These are phyloP conservation scores for Cerioporus squamosus DNA, from an alignment of 1,284 basidiomycete genomes.

Conservation along the genomic window DNA sequence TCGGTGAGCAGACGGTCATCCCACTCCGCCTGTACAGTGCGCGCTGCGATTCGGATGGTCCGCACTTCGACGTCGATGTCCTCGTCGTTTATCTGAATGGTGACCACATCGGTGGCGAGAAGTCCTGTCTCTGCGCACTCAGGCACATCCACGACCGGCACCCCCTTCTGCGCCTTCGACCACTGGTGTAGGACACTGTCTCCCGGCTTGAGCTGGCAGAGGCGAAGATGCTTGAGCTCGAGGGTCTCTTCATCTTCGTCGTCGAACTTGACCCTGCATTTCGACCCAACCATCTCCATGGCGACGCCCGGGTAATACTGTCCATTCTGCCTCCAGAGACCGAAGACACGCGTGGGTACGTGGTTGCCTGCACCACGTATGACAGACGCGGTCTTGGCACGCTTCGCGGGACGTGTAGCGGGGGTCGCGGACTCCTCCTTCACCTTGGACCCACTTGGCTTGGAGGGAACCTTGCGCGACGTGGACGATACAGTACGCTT, in stretches of 20 bases:
- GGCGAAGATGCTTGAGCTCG: slow-evolving; percentile 58
- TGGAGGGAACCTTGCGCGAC: slow-evolving; percentile 19
- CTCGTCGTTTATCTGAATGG: slow-evolving; percentile 43
- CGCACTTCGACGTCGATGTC: slow-evolving; percentile 35
- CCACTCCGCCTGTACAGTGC: slow-evolving; percentile 55
- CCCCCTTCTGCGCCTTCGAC: slow-evolving; percentile 34
- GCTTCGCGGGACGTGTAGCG: slow-evolving; percentile 35
- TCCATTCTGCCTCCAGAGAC: slow-evolving; percentile 62
- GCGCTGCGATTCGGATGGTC: slow-evolving; percentile 51
- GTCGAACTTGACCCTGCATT: slow-evolving; percentile 62
- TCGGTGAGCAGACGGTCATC: slow-evolving; percentile 48
- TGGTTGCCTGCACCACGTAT: slow-evolving; percentile 1
- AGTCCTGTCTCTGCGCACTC: slow-evolving; percentile 26
- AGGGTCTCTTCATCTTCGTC: slow-evolving; percentile 53
- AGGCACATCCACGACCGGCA: slow-evolving; percentile 37
- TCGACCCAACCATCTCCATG: slow-evolving; percentile 35
- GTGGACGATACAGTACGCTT: slow-evolving; percentile 44
- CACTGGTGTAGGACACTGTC: slow-evolving; percentile 54
- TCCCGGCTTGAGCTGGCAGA: slow-evolving; percentile 50
- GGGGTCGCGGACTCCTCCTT: slow-evolving; percentile 37
- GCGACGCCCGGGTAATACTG: slow-evolving; percentile 67
- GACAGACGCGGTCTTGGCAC: slow-evolving; percentile 26
- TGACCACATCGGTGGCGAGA: slow-evolving; percentile 39
- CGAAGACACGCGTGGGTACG: slow-evolving; percentile 62
- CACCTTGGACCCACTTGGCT: slow-evolving; percentile 25